Evolutionary conservation across 2,329 filamentous ascomycete genomes (phyloP), one percentile per base, ranked within the genome.

Genomic region (Pseudocercospora cruenta): DNA sequence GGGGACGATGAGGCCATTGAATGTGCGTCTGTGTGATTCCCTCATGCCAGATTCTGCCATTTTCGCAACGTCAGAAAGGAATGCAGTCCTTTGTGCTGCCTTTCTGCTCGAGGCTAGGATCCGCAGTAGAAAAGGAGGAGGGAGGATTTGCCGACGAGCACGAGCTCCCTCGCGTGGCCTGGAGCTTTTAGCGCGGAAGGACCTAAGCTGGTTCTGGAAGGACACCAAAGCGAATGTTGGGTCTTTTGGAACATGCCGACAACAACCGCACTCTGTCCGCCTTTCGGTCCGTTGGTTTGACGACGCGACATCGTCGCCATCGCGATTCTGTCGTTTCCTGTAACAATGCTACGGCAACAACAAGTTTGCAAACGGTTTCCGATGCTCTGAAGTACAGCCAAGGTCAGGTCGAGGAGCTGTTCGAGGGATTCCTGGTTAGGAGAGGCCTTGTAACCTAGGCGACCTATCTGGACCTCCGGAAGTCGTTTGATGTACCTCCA

Each of bases 181-280:
- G 14, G 10, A 55, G 51, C 22, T 55, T 19, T 43, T 43, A 43
- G 39, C 39, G 51, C 51, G 7, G 47, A 24, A 47, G 36, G 21
- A n/a, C 39, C 57, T 59, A 47, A 31, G 33, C 57, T 45, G 16
- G 33, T 59, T 59, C 57, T 59, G 57, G 57, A 59, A 59, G 21
- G 57, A 16, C 51, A 55, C 16, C 51, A 55, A 33, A n/a, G 47
- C 47, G 9, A 21, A 19, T 53, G 49, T 26, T 53, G 49, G 22
- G 49, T 54, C 22, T 24, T 16, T 16, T 55, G 51, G 51, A 54
- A 54, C 51, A 54, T 54, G 51, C 51, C 51, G 51, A 54, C 51
- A 54, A 54, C 51, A 54, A 28, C 24, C 51, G 51, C 24, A 14
- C 51, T 54, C 24, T 54, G 51, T n/a, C 24, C 51, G 14, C 8